Evolutionary conservation across 352 stramenopile species (phyloP).

Genomic region (Pythium plurisporium): DNA sequence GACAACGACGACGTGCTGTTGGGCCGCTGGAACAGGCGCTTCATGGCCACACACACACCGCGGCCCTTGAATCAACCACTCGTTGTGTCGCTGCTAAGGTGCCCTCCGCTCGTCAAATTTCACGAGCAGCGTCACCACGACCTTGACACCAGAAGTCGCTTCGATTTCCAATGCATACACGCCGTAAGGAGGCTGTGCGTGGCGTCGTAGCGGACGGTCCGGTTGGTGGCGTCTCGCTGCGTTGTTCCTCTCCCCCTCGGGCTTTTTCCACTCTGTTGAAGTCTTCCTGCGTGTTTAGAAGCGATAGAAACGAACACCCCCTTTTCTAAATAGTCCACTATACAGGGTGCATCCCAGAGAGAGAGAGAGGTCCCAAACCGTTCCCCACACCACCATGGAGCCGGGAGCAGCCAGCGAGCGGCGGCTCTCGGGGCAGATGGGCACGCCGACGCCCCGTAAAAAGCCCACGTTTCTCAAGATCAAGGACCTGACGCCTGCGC

Average conservation of each 20-base stretch:
- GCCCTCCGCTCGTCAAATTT: background rate
- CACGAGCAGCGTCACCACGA: background rate
- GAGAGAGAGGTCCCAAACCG: too few species aligned
- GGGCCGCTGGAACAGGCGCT: slow-evolving; percentile 50
- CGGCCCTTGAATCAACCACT: too few species aligned
- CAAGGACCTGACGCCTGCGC: slow-evolving; percentile 64
- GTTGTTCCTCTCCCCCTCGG: background rate
- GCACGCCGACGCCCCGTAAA: slow-evolving; percentile 37
- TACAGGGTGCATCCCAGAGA: too few species aligned
- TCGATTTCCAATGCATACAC: slow-evolving; percentile 2
- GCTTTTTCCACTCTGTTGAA: slow-evolving; percentile 13
- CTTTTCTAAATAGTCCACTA: too few species aligned
- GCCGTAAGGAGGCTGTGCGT: too few species aligned
- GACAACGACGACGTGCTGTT: slow-evolving; percentile 15
- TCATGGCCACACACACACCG: slow-evolving; percentile 26
- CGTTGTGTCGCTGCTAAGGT: too few species aligned
- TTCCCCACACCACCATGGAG: slow-evolving; percentile 6
- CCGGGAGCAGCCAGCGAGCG: background rate
- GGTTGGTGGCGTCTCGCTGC: too few species aligned
- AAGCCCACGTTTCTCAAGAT: slow-evolving; percentile 53
- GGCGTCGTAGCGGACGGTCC: too few species aligned
- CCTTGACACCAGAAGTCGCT: background rate
- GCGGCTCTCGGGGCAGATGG: slow-evolving; percentile 18
- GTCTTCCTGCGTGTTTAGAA: slow-evolving; percentile 15
- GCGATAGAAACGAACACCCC: background rate